Evolutionary conservation across 805 yeast species (phyloP).

Genomic region (Schizosaccharomyces japonicus): DNA sequence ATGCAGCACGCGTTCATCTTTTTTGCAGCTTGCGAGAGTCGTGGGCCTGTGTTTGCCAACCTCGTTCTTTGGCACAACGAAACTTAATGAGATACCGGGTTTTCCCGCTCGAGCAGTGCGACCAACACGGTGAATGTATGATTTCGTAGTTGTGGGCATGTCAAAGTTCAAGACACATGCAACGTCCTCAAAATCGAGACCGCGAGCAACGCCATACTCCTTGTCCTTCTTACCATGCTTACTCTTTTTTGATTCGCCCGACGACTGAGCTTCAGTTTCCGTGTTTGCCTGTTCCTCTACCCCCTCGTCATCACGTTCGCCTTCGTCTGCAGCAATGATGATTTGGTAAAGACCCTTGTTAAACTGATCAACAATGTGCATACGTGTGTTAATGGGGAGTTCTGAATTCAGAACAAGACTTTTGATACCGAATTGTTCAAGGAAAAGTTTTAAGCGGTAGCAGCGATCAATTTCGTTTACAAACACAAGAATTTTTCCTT

Average conservation of each 20-base stretch:
- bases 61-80: constrained; percentile 61
- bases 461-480: constrained; percentile 92
- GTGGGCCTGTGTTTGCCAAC: constrained; percentile 79
- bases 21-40: constrained; percentile 39
- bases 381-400: constrained; percentile 72
- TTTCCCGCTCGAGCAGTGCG: constrained; percentile 96
- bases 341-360: constrained; percentile 70
- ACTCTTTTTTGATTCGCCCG: constrained; percentile 8
- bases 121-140: constrained; percentile 83
- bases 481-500: constrained; percentile 74
- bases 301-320: constrained; percentile 25
- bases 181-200: constrained; percentile 87
- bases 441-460: constrained; percentile 65
- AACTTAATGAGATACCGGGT: constrained; percentile 81
- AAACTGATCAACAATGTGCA: constrained; percentile 86
- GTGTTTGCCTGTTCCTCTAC: constrained; percentile 5
- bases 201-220: constrained; percentile 88
- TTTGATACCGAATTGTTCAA: constrained; percentile 84
- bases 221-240: constrained; percentile 24
- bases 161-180: constrained; percentile 93
- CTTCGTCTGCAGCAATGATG: constrained; percentile 83
- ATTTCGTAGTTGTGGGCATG: constrained; percentile 66
- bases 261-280: constrained; percentile 9
- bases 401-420: constrained; percentile 79
- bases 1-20: constrained; percentile 64